Evolutionary conservation across 768 basidiomycete species (phyloP).

Genomic region (Steccherinum ochraceum): DNA sequence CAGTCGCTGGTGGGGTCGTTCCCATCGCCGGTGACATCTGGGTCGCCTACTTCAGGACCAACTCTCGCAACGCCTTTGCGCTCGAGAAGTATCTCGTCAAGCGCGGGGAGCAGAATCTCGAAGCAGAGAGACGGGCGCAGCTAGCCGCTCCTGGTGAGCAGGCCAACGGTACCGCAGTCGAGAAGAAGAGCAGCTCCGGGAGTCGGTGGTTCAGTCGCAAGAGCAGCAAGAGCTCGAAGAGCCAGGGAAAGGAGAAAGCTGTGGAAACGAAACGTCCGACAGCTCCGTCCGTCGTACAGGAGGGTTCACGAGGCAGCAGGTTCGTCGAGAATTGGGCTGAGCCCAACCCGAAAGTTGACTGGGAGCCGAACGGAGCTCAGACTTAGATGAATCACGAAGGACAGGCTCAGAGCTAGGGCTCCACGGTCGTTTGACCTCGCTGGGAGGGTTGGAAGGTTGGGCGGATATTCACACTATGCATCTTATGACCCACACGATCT

Average conservation of each 20-base stretch:
- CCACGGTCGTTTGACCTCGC: too few relatives aligned
- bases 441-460: too few relatives aligned
- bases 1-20: slow-evolving; percentile 57
- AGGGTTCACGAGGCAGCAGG: too few relatives aligned
- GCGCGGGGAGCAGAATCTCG: slow-evolving; percentile 55
- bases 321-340: too few relatives aligned
- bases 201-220: slow-evolving; percentile 10
- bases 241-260: background rate
- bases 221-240: background rate
- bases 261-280: background rate
- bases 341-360: too few relatives aligned
- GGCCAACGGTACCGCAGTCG: slow-evolving; percentile 18
- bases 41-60: slow-evolving; percentile 78
- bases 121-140: slow-evolving; percentile 36
- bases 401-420: too few relatives aligned
- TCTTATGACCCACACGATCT: too few relatives aligned
- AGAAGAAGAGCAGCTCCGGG: slow-evolving; percentile 1
- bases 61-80: slow-evolving; percentile 81
- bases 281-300: too few relatives aligned
- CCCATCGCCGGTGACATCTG: slow-evolving; percentile 74
- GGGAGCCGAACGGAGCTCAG: too few relatives aligned
- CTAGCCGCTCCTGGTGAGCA: slow-evolving; percentile 37
- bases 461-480: too few relatives aligned
- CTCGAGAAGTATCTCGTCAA: slow-evolving; percentile 81
- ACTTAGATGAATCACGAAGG: too few relatives aligned